phyloP scores from a whole-genome alignment of 306 rosid genomes.

The Fagus crenata region DNA sequence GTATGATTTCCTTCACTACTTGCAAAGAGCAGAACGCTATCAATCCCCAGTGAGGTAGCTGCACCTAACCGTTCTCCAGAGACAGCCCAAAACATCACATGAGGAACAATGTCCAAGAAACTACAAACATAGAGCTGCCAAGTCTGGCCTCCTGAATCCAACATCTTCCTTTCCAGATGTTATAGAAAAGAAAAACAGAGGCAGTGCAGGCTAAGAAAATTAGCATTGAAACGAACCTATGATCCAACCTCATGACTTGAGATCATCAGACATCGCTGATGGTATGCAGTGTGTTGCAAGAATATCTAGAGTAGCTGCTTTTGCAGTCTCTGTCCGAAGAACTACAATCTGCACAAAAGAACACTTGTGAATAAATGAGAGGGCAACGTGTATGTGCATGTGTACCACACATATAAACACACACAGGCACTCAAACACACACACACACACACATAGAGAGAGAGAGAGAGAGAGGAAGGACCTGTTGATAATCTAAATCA shows the following conservation, averaged over 20 bases:
- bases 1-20: slow-evolving; percentile 32
- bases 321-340: slow-evolving; percentile 70
- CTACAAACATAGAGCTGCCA: slow-evolving; percentile 21
- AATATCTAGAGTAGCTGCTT: slow-evolving; percentile 79
- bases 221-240: slow-evolving; percentile 18
- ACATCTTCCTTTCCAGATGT: slow-evolving; percentile 25
- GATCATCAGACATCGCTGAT: slow-evolving; percentile 89
- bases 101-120: slow-evolving; percentile 22
- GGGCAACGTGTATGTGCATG: neutral
- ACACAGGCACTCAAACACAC: too few relatives aligned
- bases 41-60: slow-evolving; percentile 25
- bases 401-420: neutral
- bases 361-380: slow-evolving; percentile 4
- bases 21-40: slow-evolving; percentile 14
- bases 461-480: slow-evolving; percentile 26
- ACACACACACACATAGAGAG: neutral
- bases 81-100: slow-evolving; percentile 8
- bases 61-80: slow-evolving; percentile 11
- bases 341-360: slow-evolving; percentile 66
- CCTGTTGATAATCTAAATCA: slow-evolving; percentile 90
- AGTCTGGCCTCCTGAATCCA: slow-evolving; percentile 33
- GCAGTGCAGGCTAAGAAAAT: slow-evolving; percentile 13
- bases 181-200: neutral
- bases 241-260: slow-evolving; percentile 52
- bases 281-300: slow-evolving; percentile 89